Evolutionary conservation across 2,329 filamentous ascomycete species (phyloP).

Genomic region (Colletotrichum sojae): DNA sequence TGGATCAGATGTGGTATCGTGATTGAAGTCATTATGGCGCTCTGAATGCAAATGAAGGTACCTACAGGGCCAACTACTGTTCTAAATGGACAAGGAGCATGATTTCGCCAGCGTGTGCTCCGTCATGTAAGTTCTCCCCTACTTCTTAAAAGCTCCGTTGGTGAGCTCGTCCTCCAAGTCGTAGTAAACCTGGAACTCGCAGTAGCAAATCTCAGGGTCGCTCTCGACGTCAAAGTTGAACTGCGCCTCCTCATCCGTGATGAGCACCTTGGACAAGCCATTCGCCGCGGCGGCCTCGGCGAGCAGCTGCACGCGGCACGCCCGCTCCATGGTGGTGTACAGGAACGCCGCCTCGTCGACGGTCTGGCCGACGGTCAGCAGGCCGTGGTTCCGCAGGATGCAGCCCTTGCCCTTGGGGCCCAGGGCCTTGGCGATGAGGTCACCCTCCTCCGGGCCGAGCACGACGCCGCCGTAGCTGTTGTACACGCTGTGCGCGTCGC

Average conservation of each 20-base stretch:
- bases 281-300: constrained; percentile 64
- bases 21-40: no score
- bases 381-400: constrained; percentile 79
- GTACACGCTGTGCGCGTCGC: constrained; percentile 74
- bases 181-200: constrained; percentile 43
- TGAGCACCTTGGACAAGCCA: constrained; percentile 52
- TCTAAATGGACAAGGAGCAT: no score
- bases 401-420: constrained; percentile 70
- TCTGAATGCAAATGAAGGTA: no score
- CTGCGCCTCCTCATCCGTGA: constrained; percentile 59
- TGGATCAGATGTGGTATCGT: no score
- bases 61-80: no score
- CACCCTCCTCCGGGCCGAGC: constrained; percentile 74
- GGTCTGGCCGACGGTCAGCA: constrained; percentile 77
- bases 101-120: neutral
- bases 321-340: constrained; percentile 76
- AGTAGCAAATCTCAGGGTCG: constrained; percentile 42
- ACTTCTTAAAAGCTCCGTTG: constrained; percentile 37
- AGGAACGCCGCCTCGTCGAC: constrained; percentile 82
- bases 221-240: constrained; percentile 46
- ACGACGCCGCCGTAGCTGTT: constrained; percentile 65
- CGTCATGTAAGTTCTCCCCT: neutral
- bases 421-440: constrained; percentile 73
- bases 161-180: constrained; percentile 40
- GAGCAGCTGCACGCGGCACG: constrained; percentile 76